Evolutionary conservation across 2,329 filamentous ascomycete species (phyloP).

Genomic region (Aspergillus proliferans): DNA sequence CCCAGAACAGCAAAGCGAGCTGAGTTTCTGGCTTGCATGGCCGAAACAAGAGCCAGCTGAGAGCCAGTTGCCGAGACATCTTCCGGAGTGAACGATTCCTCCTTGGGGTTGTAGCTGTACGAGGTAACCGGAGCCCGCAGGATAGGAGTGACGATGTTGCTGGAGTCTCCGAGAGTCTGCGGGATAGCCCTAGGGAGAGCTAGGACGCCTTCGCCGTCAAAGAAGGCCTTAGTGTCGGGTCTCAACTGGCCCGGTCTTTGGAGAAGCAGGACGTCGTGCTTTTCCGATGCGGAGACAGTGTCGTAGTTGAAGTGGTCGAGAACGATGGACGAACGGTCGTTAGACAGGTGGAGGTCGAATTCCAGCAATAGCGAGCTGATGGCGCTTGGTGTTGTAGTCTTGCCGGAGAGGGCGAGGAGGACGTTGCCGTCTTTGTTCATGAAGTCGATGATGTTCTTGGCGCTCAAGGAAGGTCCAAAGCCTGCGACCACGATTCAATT

Average conservation of each 20-base stretch:
- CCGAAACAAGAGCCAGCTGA: conserved; percentile 78
- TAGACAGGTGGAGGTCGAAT: conserved; percentile 80
- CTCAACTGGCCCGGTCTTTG: conserved; percentile 61
- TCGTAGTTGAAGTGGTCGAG: conserved; percentile 98
- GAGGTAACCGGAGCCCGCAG: conserved; percentile 76
- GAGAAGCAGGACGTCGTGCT: conserved; percentile 82
- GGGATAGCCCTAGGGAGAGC: conserved; percentile 78
- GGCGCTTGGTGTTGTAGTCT: conserved; percentile 62
- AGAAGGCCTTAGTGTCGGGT: conserved; percentile 69
- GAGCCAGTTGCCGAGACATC: conserved; percentile 78
- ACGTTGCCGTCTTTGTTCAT: conserved; percentile 89
- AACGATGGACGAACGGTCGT: conserved; percentile 75
- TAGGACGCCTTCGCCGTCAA: conserved; percentile 62
- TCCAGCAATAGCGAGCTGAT: conserved; percentile 76
- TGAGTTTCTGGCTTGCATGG: conserved; percentile 86
- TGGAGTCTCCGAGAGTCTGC: conserved; percentile 70
- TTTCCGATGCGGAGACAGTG: conserved; percentile 64
- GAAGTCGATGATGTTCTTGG: conserved; percentile 82
- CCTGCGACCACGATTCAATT: conserved; percentile 46
- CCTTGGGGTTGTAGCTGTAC: conserved; percentile 92
- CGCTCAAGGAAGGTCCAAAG: conserved; percentile 80
- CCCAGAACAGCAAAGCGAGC: conserved; percentile 82
- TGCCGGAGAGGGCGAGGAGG: conserved; percentile 73
- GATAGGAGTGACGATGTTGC: conserved; percentile 72
- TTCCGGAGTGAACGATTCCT: conserved; percentile 65